Percentiles rank a stretch among this genome's conserved stretches.
Conservation (phyloP, 2,329 filamentous ascomycete genomes). For the Diaporthe sp. region DNA sequence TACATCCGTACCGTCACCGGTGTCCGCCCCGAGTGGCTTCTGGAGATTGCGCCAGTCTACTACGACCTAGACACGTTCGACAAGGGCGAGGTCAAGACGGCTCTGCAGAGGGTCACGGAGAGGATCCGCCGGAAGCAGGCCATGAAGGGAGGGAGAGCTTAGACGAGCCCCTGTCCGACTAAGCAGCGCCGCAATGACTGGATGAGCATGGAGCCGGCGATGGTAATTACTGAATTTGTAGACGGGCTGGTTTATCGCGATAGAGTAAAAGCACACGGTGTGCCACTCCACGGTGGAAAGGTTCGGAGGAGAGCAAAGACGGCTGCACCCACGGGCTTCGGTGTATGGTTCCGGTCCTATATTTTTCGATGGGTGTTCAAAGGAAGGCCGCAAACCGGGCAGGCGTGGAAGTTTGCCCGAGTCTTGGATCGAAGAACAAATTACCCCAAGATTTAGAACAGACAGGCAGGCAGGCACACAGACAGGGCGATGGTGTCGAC, state of each 20-base stretch:
- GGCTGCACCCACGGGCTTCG: neutral
- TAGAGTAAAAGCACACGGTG: conserved; percentile 1
- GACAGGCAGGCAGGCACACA: conserved; percentile 5
- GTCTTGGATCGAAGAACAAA: neutral
- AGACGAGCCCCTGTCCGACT: conserved; percentile 8
- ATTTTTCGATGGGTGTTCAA: neutral
- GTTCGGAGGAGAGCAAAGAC: neutral
- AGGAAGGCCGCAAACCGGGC: neutral
- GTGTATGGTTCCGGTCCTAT: conserved; percentile 14
- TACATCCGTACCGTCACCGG: conserved; percentile 95
- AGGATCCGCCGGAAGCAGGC: conserved; percentile 73
- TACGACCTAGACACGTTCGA: conserved; percentile 88
- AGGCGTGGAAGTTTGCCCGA: neutral
- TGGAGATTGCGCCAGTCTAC: conserved; percentile 94
- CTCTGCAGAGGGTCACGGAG: conserved; percentile 69
- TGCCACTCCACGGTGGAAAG: conserved; percentile 10
- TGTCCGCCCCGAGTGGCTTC: conserved; percentile 92
- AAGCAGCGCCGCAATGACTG: neutral
- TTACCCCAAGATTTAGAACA: conserved; percentile 6
- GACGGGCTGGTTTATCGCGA: conserved; percentile 7
- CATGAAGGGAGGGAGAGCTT: conserved; percentile 59
- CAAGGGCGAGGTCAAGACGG: conserved; percentile 87
- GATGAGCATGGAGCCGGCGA: neutral
- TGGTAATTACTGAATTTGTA: conserved; percentile 19
- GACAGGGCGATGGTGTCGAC: neutral